A percentile compares a stretch with the other conserved stretches of the same genome.
phyloP scores from a whole-genome alignment of 2,329 filamentous ascomycete genomes.

The Apiospora kogelbergensis region DNA sequence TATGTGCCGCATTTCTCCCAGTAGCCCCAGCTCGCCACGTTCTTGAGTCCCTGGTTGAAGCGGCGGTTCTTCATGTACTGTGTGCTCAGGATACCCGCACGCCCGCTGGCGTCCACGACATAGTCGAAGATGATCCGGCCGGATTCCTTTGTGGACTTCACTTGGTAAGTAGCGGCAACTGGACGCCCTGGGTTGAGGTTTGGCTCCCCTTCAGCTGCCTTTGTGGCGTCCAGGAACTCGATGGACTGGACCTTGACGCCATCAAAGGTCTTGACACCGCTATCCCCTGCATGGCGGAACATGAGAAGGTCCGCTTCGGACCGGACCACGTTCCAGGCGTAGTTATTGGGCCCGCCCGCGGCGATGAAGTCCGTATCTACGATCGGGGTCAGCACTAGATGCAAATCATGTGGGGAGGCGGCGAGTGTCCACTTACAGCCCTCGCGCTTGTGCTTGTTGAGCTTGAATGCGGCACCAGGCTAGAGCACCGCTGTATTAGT shows the following conservation, averaged over 20 bases:
- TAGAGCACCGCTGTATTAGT: neutral
- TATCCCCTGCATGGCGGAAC: constrained; percentile 39
- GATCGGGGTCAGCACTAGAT: constrained; percentile 33
- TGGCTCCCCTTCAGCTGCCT: neutral
- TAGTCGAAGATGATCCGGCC: constrained; percentile 46
- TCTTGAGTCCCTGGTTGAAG: constrained; percentile 48
- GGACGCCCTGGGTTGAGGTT: constrained; percentile 28
- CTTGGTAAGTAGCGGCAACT: constrained; percentile 34
- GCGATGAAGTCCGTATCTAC: constrained; percentile 43
- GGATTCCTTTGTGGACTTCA: constrained; percentile 26
- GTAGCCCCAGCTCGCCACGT: constrained; percentile 50
- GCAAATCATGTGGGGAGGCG: constrained; percentile 40
- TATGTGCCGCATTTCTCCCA: constrained; percentile 38
- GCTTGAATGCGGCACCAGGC: constrained; percentile 33
- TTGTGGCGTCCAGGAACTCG: constrained; percentile 24
- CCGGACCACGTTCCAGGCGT: constrained; percentile 47
- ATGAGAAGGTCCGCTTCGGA: constrained; percentile 46
- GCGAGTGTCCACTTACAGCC: neutral
- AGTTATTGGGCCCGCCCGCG: constrained; percentile 36
- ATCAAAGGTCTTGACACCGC: constrained; percentile 43
- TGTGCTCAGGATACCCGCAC: constrained; percentile 42
- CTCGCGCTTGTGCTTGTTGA: neutral
- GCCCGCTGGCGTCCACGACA: constrained; percentile 50
- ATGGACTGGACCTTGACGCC: constrained; percentile 36
- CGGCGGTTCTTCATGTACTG: constrained; percentile 49